Base-by-base conservation (phyloP, 768 basidiomycete species). In the Tylopilus intermedius region DNA sequence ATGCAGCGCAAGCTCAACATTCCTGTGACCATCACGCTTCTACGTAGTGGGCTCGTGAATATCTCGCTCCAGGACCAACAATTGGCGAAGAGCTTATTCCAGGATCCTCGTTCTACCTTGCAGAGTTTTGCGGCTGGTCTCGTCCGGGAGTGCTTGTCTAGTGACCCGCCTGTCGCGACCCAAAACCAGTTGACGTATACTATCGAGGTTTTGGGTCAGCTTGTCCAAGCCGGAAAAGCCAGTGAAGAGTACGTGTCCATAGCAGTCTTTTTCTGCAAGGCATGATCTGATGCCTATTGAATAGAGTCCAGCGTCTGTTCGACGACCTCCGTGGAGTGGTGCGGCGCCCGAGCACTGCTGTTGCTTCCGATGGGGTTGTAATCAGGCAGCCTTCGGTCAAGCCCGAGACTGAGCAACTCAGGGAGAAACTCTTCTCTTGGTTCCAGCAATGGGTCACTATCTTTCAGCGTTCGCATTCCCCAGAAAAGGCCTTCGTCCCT, bases 381-480 rank as follows among this genome's bases (percentile, higher is more conserved):
- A 61, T 68, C 45, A 76, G 76, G 42, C 74, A 80, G 55, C 72
- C 79, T 10, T 74, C 79, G 5, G 76, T 74, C 39, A 84, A 86
- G 64, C 79, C 85, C 3, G 89, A 89, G 67, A 82, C 80, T 3
- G 87, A 88, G 44, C 81, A 86, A 56, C 73, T 90, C 52, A 77
- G 87, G 33, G 86, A 89, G 59, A 87, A 86, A 58, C 71, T 92
- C 0, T 81, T 83, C 57, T 74, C 80, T 48, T 89, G 85, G 83
- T 91, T 91, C 75, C 88, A 91, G 64, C 89, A 97, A 76, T 99
- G 96, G 96, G 90, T 97, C 58, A 78, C 79, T 45, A 88, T 97
- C 57, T 98, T 92, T 76, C 92, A 94, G 70, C 82, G 89, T 54
- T 90, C 93, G 29, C 83, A 81, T 58, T 83, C 88, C 48, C 90